A percentile compares a stretch with the other conserved stretches of the same genome.
Evolutionary conservation across 1,284 basidiomycete species (phyloP).

Genomic region (Phylloporus sp.): DNA sequence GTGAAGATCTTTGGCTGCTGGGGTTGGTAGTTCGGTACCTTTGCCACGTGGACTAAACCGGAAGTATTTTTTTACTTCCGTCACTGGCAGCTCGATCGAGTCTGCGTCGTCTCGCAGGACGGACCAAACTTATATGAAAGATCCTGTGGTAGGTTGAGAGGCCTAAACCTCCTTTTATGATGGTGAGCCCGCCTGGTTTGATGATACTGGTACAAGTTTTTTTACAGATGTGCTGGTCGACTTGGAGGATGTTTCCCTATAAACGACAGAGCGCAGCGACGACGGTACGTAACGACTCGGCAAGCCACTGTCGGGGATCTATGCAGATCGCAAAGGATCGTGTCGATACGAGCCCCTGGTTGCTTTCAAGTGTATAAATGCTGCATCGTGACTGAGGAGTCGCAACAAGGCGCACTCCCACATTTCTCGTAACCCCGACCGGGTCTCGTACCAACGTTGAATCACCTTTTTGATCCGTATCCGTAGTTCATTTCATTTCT

Average conservation of each 20-base stretch:
- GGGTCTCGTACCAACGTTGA: conserved; percentile 12
- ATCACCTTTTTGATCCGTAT: conserved; percentile 12
- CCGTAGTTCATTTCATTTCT: conserved; percentile 17
- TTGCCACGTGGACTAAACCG: conserved; percentile 2
- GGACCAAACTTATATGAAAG: not conserved
- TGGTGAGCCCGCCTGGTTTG: not conserved
- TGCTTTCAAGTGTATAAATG: conserved; percentile 31
- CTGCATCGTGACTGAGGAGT: conserved; percentile 5
- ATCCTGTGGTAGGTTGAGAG: not conserved
- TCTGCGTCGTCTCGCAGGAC: not conserved
- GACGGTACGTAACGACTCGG: conserved; percentile 26
- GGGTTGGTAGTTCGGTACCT: conserved; percentile 9
- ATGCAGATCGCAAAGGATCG: conserved; percentile 11
- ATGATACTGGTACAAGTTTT: not conserved
- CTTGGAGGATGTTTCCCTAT: not conserved
- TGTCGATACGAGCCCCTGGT: conserved; percentile 24
- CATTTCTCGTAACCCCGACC: conserved; percentile 3
- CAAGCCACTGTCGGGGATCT: conserved; percentile 13
- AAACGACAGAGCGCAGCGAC: not conserved
- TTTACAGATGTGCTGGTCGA: not conserved
- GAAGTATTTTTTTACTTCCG: conserved; percentile 17
- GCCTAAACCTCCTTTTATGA: not conserved
- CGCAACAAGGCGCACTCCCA: conserved; percentile 7
- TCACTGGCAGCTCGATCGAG: conserved; percentile 1
- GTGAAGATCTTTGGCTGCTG: conserved; percentile 2